phyloP scores from a whole-genome alignment of 2,329 filamentous ascomycete species.

The Aspergillus costaricaensis region DNA sequence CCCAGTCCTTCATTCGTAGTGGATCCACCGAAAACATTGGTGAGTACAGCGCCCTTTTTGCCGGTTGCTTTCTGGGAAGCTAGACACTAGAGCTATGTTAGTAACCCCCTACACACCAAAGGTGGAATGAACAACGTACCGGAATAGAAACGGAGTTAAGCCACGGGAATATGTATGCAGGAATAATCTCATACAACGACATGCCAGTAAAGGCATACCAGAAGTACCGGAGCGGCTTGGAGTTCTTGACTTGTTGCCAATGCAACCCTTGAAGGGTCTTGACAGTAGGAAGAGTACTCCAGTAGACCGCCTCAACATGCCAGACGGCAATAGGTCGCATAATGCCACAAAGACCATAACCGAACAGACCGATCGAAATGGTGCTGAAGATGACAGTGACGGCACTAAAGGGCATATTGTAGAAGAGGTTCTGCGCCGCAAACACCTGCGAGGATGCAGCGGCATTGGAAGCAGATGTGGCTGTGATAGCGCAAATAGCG shows the following conservation, averaged over 20 bases:
- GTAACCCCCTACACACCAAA: too few species aligned
- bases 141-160: constrained; percentile 25
- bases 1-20: constrained; percentile 30
- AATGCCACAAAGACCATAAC: constrained; percentile 57
- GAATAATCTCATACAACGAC: constrained; percentile 27
- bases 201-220: constrained; percentile 31
- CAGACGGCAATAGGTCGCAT: constrained; percentile 58
- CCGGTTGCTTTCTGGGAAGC: constrained; percentile 16
- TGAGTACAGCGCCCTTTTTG: constrained; percentile 13
- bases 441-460: constrained; percentile 32
- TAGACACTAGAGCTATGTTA: constrained; percentile 8
- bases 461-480: constrained; percentile 56
- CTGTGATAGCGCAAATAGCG: constrained; percentile 56
- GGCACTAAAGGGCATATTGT: constrained; percentile 47
- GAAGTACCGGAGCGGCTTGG: constrained; percentile 33
- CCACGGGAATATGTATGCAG: constrained; percentile 31
- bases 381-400: constrained; percentile 52
- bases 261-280: constrained; percentile 40
- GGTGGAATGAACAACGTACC: not conserved
- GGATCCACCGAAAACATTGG: constrained; percentile 27
- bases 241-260: constrained; percentile 31
- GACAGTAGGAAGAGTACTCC: constrained; percentile 46
- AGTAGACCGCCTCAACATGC: constrained; percentile 60
- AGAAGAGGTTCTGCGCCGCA: constrained; percentile 25
- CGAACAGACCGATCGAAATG: constrained; percentile 59